phyloP scores from a whole-genome alignment of 805 yeast species.

The Spathaspora gorwiae region DNA sequence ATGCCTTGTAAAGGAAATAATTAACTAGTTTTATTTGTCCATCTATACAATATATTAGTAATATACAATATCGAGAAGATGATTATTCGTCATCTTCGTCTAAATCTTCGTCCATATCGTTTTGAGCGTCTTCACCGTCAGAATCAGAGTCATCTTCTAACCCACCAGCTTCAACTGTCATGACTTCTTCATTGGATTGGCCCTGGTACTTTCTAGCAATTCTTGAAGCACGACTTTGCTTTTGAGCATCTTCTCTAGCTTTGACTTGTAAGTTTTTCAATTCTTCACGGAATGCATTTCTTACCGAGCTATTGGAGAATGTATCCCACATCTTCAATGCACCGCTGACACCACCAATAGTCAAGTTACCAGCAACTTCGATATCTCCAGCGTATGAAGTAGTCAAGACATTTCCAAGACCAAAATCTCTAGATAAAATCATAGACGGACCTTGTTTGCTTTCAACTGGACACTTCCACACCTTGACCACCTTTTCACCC shows the following conservation, averaged over 20 bases:
- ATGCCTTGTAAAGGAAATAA: background rate
- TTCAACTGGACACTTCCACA: slow-evolving; percentile 65
- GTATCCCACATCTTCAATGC: slow-evolving; percentile 91
- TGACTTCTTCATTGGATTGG: slow-evolving; percentile 49
- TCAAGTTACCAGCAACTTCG: slow-evolving; percentile 79
- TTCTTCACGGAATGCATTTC: slow-evolving; percentile 61
- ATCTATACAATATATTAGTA: background rate
- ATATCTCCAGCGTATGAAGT: slow-evolving; percentile 80
- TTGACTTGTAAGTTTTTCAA: slow-evolving; percentile 47
- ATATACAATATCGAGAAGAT: background rate
- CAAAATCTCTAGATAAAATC: slow-evolving; percentile 88
- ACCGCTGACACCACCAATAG: slow-evolving; percentile 82
- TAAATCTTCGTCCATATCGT: slow-evolving; percentile 14
- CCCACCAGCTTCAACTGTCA: slow-evolving; percentile 61
- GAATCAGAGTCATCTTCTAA: slow-evolving; percentile 53
- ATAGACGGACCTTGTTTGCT: slow-evolving; percentile 60
- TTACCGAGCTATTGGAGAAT: slow-evolving; percentile 74
- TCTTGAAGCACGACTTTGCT: slow-evolving; percentile 61
- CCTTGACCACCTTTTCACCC: slow-evolving; percentile 81
- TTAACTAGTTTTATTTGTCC: too few relatives aligned
- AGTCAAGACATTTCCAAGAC: slow-evolving; percentile 86
- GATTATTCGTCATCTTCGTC: slow-evolving; percentile 15
- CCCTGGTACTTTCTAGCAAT: slow-evolving; percentile 65
- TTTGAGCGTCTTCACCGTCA: slow-evolving; percentile 35
- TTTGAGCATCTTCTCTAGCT: slow-evolving; percentile 56